Evolutionary conservation across 2,329 filamentous ascomycete genomes (phyloP), one percentile per base, ranked within the genome.

Genomic region (Biscogniauxia sp.): DNA sequence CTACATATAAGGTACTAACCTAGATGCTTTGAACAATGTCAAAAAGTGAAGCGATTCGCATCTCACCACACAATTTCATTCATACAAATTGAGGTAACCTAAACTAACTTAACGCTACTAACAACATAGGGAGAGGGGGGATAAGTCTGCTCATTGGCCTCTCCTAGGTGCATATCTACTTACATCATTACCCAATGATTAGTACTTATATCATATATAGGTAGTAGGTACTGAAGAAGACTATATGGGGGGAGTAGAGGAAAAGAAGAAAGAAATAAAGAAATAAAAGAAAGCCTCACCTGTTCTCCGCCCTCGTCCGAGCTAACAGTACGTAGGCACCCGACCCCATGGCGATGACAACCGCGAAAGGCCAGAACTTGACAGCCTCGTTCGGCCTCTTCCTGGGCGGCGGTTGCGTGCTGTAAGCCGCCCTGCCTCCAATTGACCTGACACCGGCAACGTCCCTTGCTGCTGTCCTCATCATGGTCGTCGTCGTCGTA

Each of bases 341-440:
- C 7, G 78, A 76, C 54, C 81, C 80, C 17, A 80, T 65, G 32
- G 73, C 78, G 64, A 84, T 79, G 65, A 86, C 75, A 56, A 75
- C 72, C 53, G 82, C n/a, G 64, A 86, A 85, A 1, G 83, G 83
- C 82, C 82, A 85, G 72, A 86, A 85, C 73, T 84, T 85, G 76
- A 85, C 74, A 51, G 70, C 68, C 52, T 74, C 72, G 59, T 70
- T 72, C 11, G 70, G 60, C 19, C 71, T 72, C 60, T 62, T 66
- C 41, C 11, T 32, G 28, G 11, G 28, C 28, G 76, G 77, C 9
- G 76, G 76, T 50, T 77, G 69, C 15, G 78, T 76, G 56, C 79
- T 81, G 65, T 80, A 87, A 74, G 68, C 28, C 57, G 69, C 50
- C 20, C 17, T 45, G 11, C 54, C 57, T 17, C 49, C 49, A 9